A percentile compares a stretch with the other conserved stretches of the same genome.
Conservation (phyloP, 805 yeast species). For the Saccharomycopsis microspora region DNA sequence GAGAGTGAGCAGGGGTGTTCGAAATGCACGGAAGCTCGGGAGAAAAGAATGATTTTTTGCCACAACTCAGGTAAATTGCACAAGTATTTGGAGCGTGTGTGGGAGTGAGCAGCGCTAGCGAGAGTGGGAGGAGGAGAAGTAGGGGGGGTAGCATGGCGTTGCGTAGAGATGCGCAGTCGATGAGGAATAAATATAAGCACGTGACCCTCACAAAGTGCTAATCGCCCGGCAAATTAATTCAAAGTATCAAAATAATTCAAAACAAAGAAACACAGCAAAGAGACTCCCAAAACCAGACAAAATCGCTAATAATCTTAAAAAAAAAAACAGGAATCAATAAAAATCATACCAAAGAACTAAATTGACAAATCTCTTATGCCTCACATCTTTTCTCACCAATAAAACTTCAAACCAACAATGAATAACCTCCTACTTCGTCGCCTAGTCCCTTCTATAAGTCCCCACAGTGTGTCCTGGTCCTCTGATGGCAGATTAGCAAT, state of each 20-base stretch:
- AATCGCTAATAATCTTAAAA: too few species aligned
- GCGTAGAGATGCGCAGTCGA: not conserved
- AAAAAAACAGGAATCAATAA: too few species aligned
- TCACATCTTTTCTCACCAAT: too few species aligned
- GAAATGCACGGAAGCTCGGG: constrained; percentile 69
- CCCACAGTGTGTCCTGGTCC: not conserved
- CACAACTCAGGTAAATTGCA: constrained; percentile 57
- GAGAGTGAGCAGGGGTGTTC: constrained; percentile 32
- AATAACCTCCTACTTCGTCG: too few species aligned
- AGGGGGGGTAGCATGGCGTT: not conserved
- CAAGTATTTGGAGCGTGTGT: constrained; percentile 35
- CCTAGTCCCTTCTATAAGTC: too few species aligned
- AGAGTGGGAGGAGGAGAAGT: not conserved
- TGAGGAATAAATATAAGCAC: not conserved
- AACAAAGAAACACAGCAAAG: too few species aligned
- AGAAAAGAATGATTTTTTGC: constrained; percentile 73
- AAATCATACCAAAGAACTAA: too few species aligned
- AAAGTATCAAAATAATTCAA: too few species aligned
- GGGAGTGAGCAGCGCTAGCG: constrained; percentile 9
- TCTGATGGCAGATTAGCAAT: constrained; percentile 3
- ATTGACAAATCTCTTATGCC: too few species aligned
- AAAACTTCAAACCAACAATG: too few species aligned
- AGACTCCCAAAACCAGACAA: too few species aligned
- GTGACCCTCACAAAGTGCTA: not conserved
- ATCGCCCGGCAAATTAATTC: too few species aligned